A percentile compares a stretch with the other conserved stretches of the same genome.
Conservation (phyloP, 768 basidiomycete genomes). For the Pleurotus citrinopileatus region DNA sequence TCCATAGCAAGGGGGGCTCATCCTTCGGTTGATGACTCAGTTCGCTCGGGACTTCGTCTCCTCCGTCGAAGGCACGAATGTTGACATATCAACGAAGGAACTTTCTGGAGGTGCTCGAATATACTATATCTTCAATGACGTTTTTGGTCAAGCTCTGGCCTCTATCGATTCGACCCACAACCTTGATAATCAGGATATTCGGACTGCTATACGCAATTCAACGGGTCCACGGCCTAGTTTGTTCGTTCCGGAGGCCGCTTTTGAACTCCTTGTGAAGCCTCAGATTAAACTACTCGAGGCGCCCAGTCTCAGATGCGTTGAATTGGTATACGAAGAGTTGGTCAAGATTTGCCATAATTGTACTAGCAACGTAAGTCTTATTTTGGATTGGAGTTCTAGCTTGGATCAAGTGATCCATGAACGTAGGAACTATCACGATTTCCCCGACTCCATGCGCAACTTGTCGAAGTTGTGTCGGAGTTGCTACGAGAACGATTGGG, state of each 20-base stretch:
- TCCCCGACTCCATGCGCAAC: constrained; percentile 87
- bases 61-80: constrained; percentile 94
- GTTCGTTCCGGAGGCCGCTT: constrained; percentile 96
- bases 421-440: constrained; percentile 91
- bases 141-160: constrained; percentile 90
- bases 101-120: constrained; percentile 96
- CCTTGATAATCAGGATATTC: constrained; percentile 91
- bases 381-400: not conserved
- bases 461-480: constrained; percentile 97
- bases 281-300: constrained; percentile 96
- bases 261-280: constrained; percentile 95
- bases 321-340: constrained; percentile 97
- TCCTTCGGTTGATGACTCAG: constrained; percentile 97
- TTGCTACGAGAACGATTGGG: constrained; percentile 92
- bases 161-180: constrained; percentile 90
- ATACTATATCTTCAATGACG: constrained; percentile 99
- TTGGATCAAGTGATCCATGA: not conserved
- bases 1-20: constrained; percentile 75
- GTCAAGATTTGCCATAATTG: constrained; percentile 99
- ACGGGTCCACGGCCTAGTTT: constrained; percentile 95
- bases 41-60: constrained; percentile 97
- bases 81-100: constrained; percentile 97
- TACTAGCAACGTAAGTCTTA: constrained; percentile 70
- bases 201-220: constrained; percentile 97
- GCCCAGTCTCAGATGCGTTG: constrained; percentile 93